Evolutionary conservation across 2,329 filamentous ascomycete genomes (phyloP), one percentile per base, ranked within the genome.

Genomic region (Zymoseptoria pseudotritici): DNA sequence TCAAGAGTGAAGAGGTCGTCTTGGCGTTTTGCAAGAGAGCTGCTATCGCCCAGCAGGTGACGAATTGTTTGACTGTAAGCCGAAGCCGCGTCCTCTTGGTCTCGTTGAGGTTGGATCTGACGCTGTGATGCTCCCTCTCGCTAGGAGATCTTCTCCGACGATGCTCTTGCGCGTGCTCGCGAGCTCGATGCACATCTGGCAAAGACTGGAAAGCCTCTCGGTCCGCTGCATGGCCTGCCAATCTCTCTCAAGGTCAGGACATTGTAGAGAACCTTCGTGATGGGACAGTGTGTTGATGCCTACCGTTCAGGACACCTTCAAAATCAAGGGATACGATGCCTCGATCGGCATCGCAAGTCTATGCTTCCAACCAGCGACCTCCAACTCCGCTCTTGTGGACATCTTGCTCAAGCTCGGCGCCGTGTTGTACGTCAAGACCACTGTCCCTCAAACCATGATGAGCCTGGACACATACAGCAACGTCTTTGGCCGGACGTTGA

Each of bases 201-300:
- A 7, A 52, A 61, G 22, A 61, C 67, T 54, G 57, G 63, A 57
- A 60, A 58, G 22, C 58, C 65, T 13, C 9, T 67, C 26, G 65
- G 67, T 17, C 60, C 70, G 36, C 56, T 69, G 82, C 10, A 82
- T 83, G 68, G 83, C 0, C 69, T 85, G 2, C 82, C 82, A 0
- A 75, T 85, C 57, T 80, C 76, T 5, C 65, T 85, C 11, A 87
- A 87, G 68, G 85, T 87, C 56, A 82, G 83, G 5, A 9, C 1
- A n/a, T 7, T 46, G 36, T 6, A 3, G 7, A 46, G 36, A 46
- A 46, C 13, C 36, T 17, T 7, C 5, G 6, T 42, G 17, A 13
- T 17, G 17, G 13, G 36, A 46, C 13, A 6, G 4, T 46, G 3
- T n/a, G 36, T n/a, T 46, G 10, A 46, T 46, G 5, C 13, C 13